Percentiles rank a stretch among this genome's conserved stretches.
Conservation (phyloP, 2,329 filamentous ascomycete species). For the Colletotrichum caudatum region DNA sequence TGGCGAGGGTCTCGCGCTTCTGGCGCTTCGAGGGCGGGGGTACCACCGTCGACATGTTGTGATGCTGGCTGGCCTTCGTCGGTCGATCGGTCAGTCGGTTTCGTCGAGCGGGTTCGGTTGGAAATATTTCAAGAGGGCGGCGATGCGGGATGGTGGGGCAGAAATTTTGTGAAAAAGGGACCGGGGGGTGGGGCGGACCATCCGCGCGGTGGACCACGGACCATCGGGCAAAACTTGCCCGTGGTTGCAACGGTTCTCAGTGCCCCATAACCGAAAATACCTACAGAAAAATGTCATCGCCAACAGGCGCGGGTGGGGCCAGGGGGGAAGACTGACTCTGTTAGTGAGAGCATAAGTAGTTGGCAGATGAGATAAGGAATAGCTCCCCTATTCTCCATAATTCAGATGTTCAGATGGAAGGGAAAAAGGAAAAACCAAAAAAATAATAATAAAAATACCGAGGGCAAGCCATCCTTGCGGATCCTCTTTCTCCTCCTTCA, state of each 20-base stretch:
- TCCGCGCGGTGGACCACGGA: not conserved
- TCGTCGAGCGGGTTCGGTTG: constrained; percentile 8
- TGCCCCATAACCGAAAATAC: not conserved
- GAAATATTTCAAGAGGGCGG: constrained; percentile 37
- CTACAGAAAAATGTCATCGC: constrained; percentile 1
- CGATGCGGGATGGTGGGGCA: constrained; percentile 40
- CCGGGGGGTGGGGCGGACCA: not conserved
- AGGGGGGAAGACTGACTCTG: constrained; percentile 18
- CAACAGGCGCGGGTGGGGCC: constrained; percentile 27
- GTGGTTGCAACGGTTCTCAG: constrained; percentile 12
- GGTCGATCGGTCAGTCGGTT: not conserved
- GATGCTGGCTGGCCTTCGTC: constrained; percentile 14
- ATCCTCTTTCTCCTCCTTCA: constrained; percentile 10
- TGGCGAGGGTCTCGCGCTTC: constrained; percentile 78
- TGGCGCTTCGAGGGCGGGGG: constrained; percentile 93
- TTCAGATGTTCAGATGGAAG: not conserved
- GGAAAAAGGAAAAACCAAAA: not conserved
- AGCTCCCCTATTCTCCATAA: not conserved
- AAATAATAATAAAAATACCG: constrained; percentile 26
- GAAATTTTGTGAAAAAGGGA: constrained; percentile 37
- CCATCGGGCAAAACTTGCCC: constrained; percentile 32
- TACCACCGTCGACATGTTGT: constrained; percentile 79
- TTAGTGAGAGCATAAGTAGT: constrained; percentile 20
- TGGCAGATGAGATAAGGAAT: constrained; percentile 1
- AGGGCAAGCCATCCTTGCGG: constrained; percentile 28